Base-by-base conservation (phyloP, 2,329 filamentous ascomycete species). In the Aspergillus fijiensis region DNA sequence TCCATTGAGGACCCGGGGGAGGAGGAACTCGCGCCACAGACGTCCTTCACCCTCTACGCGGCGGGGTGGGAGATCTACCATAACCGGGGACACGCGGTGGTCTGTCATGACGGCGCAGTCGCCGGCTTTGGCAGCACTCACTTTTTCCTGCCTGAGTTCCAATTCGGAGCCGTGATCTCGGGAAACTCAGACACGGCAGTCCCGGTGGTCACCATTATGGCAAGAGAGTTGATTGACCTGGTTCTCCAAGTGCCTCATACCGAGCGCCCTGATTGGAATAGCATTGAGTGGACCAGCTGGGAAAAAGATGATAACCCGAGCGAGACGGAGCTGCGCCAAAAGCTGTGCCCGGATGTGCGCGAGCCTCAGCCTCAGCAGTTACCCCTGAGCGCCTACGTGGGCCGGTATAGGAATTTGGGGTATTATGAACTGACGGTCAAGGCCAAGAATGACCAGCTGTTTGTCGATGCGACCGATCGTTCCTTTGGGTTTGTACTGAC, bases 401-500 rank as follows among this genome's bases (percentile, higher is more conserved):
- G 72, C 19, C 31, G 54, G 5, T 72, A 71, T 49, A 65, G 55
- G 49, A 65, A 72, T 35, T 57, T 29, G 1, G 71, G 71, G 1
- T 75, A 75, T 62, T 68, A 63, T 29, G 58, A 51, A 4, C 53
- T 75, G 49, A 59, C 49, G 12, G 64, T 75, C 9, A 54, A 70
- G 39, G 60, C 69, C 25, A 67, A 60, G 52, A 67, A 70, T n/a
- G 60, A 62, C 3, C 29, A 55, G 45, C 62, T 76, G 3, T 74
- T 72, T 51, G 61, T 76, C 27, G 70, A 76, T 57, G 71, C 70
- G 21, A 67, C 62, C 7, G 74, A 76, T 63, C 67, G 74, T 7
- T 72, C 70, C 1, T 66, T 69, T 52, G 64, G 66, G 6, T 74
- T 73, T 57, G 67, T 63, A 9, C 55, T 75, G n/a, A 67, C 52